Base-by-base conservation (phyloP, 768 basidiomycete genomes). In the Leccinum variicolor region DNA sequence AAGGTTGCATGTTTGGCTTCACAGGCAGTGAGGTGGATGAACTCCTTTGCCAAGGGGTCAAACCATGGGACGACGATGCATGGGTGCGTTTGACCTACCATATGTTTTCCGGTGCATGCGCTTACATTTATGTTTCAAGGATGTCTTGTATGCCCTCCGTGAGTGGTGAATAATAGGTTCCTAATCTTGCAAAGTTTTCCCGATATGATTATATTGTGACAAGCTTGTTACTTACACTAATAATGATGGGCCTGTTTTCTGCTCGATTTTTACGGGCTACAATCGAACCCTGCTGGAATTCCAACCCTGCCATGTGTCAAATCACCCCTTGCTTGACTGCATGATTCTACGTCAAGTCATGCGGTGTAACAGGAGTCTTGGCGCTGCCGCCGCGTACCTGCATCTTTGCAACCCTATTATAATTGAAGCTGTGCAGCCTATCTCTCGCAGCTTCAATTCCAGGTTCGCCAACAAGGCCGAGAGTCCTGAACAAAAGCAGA, bases 1-100 rank as follows among this genome's bases (percentile, higher is more conserved):
- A 41, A 41, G 45, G 45, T 14, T 19, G 45, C 14, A 46, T 46
- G 45, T 19, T 19, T 46, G 45, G 45, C 19, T 46, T 46, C 45
- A 46, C 45, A 6, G 45, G 13, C 21, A 46, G 45, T 21, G 45
- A 46, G 14, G 45, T 23, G 21, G 45, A 46, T 13, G 45, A 46
- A 15, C 45, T 39, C 39, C 17, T 23, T 23, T 46, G 45, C 23
- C 45, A 46, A 13, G 45, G 45, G 45, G 45, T 79, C 3, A 79
- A 77, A 58, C 77, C 79, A 6, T 79, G 78, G 76, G 78, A 81
- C 10, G 75, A 77, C 7, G 73, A 78, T 61, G 76, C 77, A 50
- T 58, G 65, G 59, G 78, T 78, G 58, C 19, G 75, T 66, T 41
- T 17, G 4, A 19, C 23, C 21, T 6, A 17, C 28, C 14, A 23